Base-by-base conservation (phyloP, 805 yeast genomes). In the Zygoascus flipseniorum region DNA sequence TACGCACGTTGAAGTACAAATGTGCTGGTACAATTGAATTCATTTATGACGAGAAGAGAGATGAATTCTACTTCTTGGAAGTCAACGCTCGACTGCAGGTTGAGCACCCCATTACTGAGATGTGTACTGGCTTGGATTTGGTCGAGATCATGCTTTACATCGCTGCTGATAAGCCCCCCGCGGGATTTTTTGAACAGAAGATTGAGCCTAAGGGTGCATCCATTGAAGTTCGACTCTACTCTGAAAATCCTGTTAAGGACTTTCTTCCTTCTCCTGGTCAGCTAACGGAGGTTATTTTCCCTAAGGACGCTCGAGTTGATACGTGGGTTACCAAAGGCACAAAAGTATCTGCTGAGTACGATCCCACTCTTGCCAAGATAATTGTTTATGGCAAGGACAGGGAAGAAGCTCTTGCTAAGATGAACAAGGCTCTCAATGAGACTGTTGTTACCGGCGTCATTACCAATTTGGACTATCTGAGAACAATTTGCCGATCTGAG, bases 1-100 rank as follows among this genome's bases (percentile, higher is more conserved):
- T 85, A 47, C 72, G 89, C 1, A 73, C 85, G 26, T 81, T 93
- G 84, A 83, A 87, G 62, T 92, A 93, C 73, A 89, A 88, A 71
- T 83, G 96, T 72, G 99, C 98, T 43, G 99, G 98, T 69, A 92
- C 99, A 6, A 96, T 93, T 62, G 99, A 92, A 72, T 92, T 83
- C 68, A 90, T 92, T 63, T 92, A 87, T 65, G 98, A 93, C 66
- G 85, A 85, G 64, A 76, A 70, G 52, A 75, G 95, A 61, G 92
- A 90, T 66, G 93, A 85, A 66, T 93, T 92, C 69, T 92, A 92
- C 74, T 92, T 92, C 73, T 75, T 92, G 65, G 99, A 92, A 69
- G 98, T 92, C 59, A 92, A 92, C 68, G 95, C 99, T 11, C 83
- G 99, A 67, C 78, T 92, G 62, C 99, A 92, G 71, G 99, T 92